Evolutionary conservation across 2,329 filamentous ascomycete species (phyloP).

Genomic region (Metarhizium sp.): DNA sequence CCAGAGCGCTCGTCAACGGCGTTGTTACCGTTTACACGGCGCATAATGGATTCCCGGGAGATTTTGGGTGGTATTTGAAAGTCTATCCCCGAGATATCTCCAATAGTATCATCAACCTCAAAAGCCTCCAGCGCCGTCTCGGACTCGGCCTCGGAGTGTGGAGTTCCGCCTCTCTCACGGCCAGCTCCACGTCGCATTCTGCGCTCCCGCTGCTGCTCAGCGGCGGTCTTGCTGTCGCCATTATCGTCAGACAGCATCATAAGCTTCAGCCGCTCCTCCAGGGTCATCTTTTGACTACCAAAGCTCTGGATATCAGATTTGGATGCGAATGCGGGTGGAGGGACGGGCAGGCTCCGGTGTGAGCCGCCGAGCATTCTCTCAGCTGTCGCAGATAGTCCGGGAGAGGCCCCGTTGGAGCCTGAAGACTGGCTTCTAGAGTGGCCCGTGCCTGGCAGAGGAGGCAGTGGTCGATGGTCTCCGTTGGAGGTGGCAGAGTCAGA

Average conservation of each 20-base stretch:
- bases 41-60: constrained; percentile 86
- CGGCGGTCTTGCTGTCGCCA: constrained; percentile 43
- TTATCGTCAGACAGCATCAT: constrained; percentile 75
- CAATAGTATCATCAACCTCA: constrained; percentile 50
- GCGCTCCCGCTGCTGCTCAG: constrained; percentile 58
- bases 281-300: constrained; percentile 64
- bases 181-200: constrained; percentile 54
- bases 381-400: constrained; percentile 58
- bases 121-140: constrained; percentile 25
- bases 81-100: constrained; percentile 50
- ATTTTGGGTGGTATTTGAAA: constrained; percentile 68
- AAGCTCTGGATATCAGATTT: constrained; percentile 75
- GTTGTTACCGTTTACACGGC: constrained; percentile 65
- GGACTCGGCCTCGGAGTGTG: constrained; percentile 28
- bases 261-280: constrained; percentile 76
- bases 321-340: constrained; percentile 56
- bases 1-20: constrained; percentile 49
- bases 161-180: constrained; percentile 40
- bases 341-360: constrained; percentile 62
- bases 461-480: constrained; percentile 73
- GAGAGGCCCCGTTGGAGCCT: constrained; percentile 45
- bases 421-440: constrained; percentile 28
- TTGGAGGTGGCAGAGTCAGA: constrained; percentile 70
- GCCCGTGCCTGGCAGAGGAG: constrained; percentile 64
- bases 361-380: constrained; percentile 60